Base-by-base conservation (phyloP, 2,329 filamentous ascomycete genomes). In the Botrytis porri region DNA sequence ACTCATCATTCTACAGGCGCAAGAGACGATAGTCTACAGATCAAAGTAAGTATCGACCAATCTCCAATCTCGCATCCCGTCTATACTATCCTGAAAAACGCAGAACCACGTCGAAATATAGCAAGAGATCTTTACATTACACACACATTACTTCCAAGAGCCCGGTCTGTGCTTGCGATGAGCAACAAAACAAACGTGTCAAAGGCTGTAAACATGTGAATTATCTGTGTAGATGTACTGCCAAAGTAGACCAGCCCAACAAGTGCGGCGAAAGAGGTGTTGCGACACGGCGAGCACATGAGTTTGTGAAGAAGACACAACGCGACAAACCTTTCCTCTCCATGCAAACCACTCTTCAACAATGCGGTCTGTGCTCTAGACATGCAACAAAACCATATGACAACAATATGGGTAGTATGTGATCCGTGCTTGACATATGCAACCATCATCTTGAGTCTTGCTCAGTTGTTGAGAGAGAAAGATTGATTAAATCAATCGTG, bases 321-420 rank as follows among this genome's bases (percentile, higher is more conserved):
- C 8, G 29, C 37, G 6, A 37, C 25, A 41, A 39, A 63, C 25
- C 51, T 16, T 20, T 22, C 10, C 22, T 16, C 35, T 54, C 32
- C 7, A 54, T 29, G 41, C 12, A 39, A 51, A 66, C 32, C 45
- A 3, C 16, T 48, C n/a, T 39, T 39, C 45, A 54, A 54, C 22
- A 29, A 54, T 54, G 16, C 32, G 35, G 45, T 67, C 64, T 67
- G 45, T 67, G 45, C 64, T 67, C 35, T 20, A 67, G 39, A 62
- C 20, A 61, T 70, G 67, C 67, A 70, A 70, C 67, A 70, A 70
- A 70, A 45, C 54, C n/a, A 32, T 22, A 70, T 62, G 57, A 14
- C 22, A 62, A 70, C 22, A 29, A 32, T 29, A 41, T 67, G 64
- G 45, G 48, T 67, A 67, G 45, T 57, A 67, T 54, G 48, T 67